Evolutionary conservation across 108 stramenopile species (phyloP), one percentile per base, ranked within the genome.

Genomic region (Skeletonema potamos): DNA sequence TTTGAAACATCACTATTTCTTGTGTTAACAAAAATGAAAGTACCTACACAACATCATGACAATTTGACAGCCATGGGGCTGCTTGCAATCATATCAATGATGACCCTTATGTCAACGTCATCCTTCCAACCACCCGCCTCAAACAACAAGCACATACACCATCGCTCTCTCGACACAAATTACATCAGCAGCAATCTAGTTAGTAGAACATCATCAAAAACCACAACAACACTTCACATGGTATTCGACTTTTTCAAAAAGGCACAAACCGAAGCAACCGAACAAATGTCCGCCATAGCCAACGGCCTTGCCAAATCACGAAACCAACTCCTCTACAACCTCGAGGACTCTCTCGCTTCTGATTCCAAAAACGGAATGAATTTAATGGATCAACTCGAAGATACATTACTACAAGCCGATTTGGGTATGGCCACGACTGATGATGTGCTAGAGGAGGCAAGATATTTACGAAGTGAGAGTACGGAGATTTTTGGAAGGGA

Each of bases 161-260:
- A 51, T 22, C 48, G 8, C 48, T 51, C 48, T 22, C 48, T 18
- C 4, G 8, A 22, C 48, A 22, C 2, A 51, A 24, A 51, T 1
- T 22, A 51, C 0, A 44, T 44, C 4, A 44, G 17, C 7, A 7
- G 4, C 43, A 44, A 44, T 41, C 39, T 10, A 44, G 43, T n/a
- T 11, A 8, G 20, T 13, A 22, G 17, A 17, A n/a, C 62, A 36
- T 15, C 67, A 59, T 20, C 60, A 18, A 36, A n/a, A 12, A 10
- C 60, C 9, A n/a, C 76, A 17, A 39, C 51, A 5, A 83, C 84
- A 37, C 62, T 87, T 32, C 41, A 29, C 24, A 87, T 89, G 84
- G 88, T 93, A 27, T 89, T 93, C 67, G 92, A 93, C 73, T 93
- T 93, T 73, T 89, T 93, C 84, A 87, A 88, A 70, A 76, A 90